Conservation (phyloP, 441 rosid genomes). For the Euphorbia schlechtendalii region DNA sequence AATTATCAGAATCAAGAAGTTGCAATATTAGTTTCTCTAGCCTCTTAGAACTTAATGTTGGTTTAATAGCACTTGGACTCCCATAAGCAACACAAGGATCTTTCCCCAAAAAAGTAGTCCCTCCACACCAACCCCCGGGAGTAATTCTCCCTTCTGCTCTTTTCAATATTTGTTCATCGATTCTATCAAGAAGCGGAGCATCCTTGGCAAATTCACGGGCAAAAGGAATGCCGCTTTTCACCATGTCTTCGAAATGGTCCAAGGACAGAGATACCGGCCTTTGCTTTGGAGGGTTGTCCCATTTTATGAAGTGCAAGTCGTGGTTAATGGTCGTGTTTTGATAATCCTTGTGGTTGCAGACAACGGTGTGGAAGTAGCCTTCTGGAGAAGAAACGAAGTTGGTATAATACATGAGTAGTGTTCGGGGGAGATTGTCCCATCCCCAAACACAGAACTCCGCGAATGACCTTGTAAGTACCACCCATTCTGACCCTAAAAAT, state of each 20-base stretch:
- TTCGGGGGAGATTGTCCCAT: slow-evolving; percentile 94
- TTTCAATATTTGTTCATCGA: slow-evolving; percentile 47
- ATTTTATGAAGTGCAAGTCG: slow-evolving; percentile 58
- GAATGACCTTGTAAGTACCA: slow-evolving; percentile 63
- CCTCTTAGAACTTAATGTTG: slow-evolving; percentile 53
- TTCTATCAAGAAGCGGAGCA: slow-evolving; percentile 48
- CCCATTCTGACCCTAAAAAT: slow-evolving; percentile 80
- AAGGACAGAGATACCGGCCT: slow-evolving; percentile 41
- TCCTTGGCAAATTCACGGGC: slow-evolving; percentile 42
- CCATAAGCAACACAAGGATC: slow-evolving; percentile 45
- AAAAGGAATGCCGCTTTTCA: slow-evolving; percentile 66
- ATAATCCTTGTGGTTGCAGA: slow-evolving; percentile 79
- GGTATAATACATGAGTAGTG: slow-evolving; percentile 76
- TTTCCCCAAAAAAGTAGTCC: slow-evolving; percentile 27
- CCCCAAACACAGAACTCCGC: slow-evolving; percentile 84
- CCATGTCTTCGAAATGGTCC: slow-evolving; percentile 60
- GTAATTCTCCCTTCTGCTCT: slow-evolving; percentile 34
- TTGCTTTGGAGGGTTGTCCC: slow-evolving; percentile 75
- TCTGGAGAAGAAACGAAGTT: slow-evolving; percentile 67
- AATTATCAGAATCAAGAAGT: slow-evolving; percentile 58
- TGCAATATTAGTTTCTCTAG: slow-evolving; percentile 55
- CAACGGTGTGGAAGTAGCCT: slow-evolving; percentile 80
- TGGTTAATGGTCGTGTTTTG: slow-evolving; percentile 75
- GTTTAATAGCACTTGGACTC: slow-evolving; percentile 46
- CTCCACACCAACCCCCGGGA: slow-evolving; percentile 55